A percentile compares a stretch with the other conserved stretches of the same genome.
These are phyloP conservation scores for Rhinocladiella similis DNA, from an alignment of 2,329 filamentous ascomycete species.

Conservation along the genomic window DNA sequence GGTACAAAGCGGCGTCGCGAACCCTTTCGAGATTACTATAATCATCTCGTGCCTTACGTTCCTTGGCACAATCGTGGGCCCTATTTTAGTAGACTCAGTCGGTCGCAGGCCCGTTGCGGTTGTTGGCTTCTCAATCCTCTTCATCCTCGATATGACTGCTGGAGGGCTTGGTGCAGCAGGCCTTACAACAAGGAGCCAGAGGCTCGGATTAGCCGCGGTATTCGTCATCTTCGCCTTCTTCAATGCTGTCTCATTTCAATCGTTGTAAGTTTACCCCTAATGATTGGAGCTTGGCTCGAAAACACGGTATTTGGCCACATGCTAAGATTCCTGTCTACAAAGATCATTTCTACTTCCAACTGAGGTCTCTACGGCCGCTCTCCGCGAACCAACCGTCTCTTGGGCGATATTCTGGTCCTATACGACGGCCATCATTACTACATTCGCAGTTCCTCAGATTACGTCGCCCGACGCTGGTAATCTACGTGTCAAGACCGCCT, in stretches of 20 bases:
- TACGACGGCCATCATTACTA: conserved; percentile 39
- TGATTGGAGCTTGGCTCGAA: background rate
- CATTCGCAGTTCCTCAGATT: conserved; percentile 41
- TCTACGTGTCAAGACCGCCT: conserved; percentile 32
- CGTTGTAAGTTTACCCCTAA: conserved; percentile 30
- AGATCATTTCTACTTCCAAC: conserved; percentile 37
- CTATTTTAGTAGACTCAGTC: conserved; percentile 37
- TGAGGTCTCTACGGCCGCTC: conserved; percentile 43
- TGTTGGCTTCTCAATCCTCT: conserved; percentile 36
- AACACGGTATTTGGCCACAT: too few species aligned
- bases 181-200: conserved; percentile 30
- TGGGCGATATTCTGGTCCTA: conserved; percentile 41
- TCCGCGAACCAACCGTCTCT: conserved; percentile 47
- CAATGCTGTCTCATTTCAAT: conserved; percentile 40
- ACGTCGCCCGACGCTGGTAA: conserved; percentile 26
- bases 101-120: conserved; percentile 40
- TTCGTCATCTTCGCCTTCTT: conserved; percentile 42
- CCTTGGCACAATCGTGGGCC: conserved; percentile 38
- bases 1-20: conserved; percentile 34
- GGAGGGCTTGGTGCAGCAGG: conserved; percentile 34
- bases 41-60: conserved; percentile 39
- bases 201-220: conserved; percentile 34
- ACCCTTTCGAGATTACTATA: conserved; percentile 39
- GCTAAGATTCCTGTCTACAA: too few species aligned
- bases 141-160: conserved; percentile 36